Evolutionary conservation across 805 yeast species (phyloP).

Genomic region (Starmerella vaccinii): DNA sequence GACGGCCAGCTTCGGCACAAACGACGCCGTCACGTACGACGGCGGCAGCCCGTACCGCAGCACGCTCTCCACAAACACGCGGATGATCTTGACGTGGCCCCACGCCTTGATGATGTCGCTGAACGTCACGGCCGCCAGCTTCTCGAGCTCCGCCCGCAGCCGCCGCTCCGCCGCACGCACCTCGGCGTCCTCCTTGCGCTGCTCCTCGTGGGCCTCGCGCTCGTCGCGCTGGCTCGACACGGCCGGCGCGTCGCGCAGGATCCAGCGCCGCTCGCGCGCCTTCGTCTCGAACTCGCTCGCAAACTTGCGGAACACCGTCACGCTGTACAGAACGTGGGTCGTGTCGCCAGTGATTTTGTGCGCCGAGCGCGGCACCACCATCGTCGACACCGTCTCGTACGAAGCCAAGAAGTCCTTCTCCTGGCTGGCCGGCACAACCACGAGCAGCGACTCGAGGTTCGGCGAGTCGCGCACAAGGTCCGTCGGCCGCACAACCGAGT

Average conservation of each 20-base stretch:
- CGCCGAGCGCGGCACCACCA: constrained; percentile 91
- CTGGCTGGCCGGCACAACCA: constrained; percentile 72
- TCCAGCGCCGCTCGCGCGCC: constrained; percentile 77
- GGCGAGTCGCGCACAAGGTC: constrained; percentile 82
- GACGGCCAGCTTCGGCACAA: constrained; percentile 38
- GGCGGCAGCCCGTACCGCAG: constrained; percentile 96
- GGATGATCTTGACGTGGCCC: constrained; percentile 80
- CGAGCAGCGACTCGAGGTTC: constrained; percentile 69
- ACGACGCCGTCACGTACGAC: constrained; percentile 51
- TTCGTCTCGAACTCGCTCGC: constrained; percentile 56
- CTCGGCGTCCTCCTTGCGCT: constrained; percentile 43
- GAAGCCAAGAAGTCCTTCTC: constrained; percentile 49
- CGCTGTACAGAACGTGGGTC: constrained; percentile 64
- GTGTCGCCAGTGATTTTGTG: constrained; percentile 55
- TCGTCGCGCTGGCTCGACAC: constrained; percentile 38
- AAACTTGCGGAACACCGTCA: constrained; percentile 76
- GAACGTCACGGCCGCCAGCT: constrained; percentile 83
- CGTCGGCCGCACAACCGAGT: constrained; percentile 71
- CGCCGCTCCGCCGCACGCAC: constrained; percentile 67
- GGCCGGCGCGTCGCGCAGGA: constrained; percentile 59
- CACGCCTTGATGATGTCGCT: constrained; percentile 74
- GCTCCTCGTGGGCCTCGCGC: constrained; percentile 47
- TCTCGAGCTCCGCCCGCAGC: constrained; percentile 58
- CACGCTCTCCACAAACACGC: constrained; percentile 86
- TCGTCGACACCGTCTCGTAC: constrained; percentile 67